Evolutionary conservation across 257 asterid species (phyloP).

Genomic region (Solanum sparsipilum): DNA sequence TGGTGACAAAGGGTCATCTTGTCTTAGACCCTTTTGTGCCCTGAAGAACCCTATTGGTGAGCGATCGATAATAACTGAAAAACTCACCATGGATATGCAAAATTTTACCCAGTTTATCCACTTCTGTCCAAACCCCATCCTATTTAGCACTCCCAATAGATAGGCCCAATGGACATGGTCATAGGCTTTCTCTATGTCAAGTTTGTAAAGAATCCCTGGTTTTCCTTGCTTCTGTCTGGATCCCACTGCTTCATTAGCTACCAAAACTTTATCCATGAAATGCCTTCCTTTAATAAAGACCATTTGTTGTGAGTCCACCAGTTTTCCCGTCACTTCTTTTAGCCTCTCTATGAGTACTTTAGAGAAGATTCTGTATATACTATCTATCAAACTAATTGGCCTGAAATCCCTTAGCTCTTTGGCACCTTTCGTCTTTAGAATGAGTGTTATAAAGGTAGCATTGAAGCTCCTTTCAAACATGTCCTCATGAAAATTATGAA

Average conservation of each 20-base stretch:
- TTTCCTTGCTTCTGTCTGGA: background rate
- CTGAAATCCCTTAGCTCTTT: background rate
- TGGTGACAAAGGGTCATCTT: background rate
- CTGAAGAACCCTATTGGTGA: background rate
- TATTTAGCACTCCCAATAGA: background rate
- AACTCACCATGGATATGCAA: background rate
- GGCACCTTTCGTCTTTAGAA: background rate
- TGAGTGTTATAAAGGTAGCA: background rate
- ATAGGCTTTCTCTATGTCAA: background rate
- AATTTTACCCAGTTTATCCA: background rate
- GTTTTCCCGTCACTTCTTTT: background rate
- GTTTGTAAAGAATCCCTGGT: background rate
- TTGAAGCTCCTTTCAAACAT: background rate
- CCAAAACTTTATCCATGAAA: background rate
- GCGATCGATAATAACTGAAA: background rate
- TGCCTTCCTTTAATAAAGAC: background rate
- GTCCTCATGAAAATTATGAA: background rate
- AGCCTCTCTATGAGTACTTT: background rate
- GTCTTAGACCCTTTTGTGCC: background rate
- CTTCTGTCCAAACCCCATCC: background rate
- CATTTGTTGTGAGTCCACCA: background rate
- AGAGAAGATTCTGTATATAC: background rate
- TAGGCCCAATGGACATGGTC: background rate
- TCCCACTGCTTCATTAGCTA: background rate
- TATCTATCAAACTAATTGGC: background rate